Percentiles rank a stretch among this genome's conserved stretches.
These are phyloP conservation scores for Raphidocelis subcapitata DNA, from an alignment of 139 green algal genomes.

Conservation along the genomic window DNA sequence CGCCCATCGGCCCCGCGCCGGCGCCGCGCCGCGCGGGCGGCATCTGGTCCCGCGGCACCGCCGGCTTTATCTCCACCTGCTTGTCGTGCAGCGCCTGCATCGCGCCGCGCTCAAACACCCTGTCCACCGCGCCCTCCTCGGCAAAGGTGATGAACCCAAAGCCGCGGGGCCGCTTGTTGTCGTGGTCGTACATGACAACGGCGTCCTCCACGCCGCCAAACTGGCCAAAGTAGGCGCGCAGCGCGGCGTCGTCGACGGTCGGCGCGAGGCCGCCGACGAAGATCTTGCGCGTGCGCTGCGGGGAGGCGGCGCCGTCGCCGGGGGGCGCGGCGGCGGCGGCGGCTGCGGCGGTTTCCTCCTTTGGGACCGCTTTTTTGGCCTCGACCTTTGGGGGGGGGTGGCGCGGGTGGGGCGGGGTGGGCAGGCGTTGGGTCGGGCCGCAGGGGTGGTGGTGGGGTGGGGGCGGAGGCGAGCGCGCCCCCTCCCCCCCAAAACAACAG, in stretches of 20 bases:
- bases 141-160: conserved; percentile 98
- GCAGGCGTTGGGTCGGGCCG: neutral
- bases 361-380: conserved; percentile 92
- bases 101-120: conserved; percentile 73
- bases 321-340: conserved; percentile 5
- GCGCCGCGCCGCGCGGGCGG: conserved; percentile 26
- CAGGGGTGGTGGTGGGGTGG: neutral
- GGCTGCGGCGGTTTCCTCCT: conserved; percentile 71
- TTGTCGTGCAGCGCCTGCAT: conserved; percentile 96
- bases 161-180: conserved; percentile 87
- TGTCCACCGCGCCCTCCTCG: conserved; percentile 86
- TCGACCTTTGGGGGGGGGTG: conserved; percentile 76
- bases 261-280: conserved; percentile 94
- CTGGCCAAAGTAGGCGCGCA: conserved; percentile 82
- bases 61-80: conserved; percentile 91
- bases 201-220: conserved; percentile 81
- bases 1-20: no score
- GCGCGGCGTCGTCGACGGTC: conserved; percentile 78
- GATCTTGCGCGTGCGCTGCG: conserved; percentile 83
- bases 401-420: neutral
- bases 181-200: conserved; percentile 97
- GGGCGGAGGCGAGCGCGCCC: neutral
- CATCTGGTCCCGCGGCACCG: conserved; percentile 87
- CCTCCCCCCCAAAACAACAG: neutral
- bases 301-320: conserved; percentile 21